Evolutionary conservation across 352 stramenopile species (phyloP).

Genomic region (Globisporangium takayamanum): DNA sequence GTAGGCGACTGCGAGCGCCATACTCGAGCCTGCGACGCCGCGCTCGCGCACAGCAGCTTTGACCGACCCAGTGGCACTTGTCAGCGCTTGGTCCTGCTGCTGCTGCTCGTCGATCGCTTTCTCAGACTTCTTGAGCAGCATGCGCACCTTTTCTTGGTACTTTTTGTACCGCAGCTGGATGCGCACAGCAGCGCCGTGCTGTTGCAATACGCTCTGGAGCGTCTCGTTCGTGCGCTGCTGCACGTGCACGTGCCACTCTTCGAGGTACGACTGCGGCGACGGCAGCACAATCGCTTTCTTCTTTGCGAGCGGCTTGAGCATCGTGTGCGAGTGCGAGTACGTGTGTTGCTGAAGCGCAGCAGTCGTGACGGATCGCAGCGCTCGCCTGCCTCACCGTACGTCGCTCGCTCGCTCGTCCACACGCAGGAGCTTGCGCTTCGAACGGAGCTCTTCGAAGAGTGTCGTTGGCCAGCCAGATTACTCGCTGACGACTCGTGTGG

Average conservation of each 20-base stretch:
- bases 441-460: too few relatives aligned
- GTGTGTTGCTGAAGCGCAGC: too few relatives aligned
- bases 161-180: slow-evolving; percentile 73
- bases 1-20: slow-evolving; percentile 52
- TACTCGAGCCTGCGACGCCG: slow-evolving; percentile 40
- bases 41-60: slow-evolving; percentile 26
- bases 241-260: slow-evolving; percentile 33
- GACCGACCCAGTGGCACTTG: slow-evolving; percentile 12
- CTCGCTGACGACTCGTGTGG: background rate
- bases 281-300: slow-evolving; percentile 36
- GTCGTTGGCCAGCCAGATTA: background rate
- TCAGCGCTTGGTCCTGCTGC: slow-evolving; percentile 16
- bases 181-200: slow-evolving; percentile 37
- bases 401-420: too few relatives aligned
- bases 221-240: slow-evolving; percentile 18
- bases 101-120: slow-evolving; percentile 27
- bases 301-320: slow-evolving; percentile 35
- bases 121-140: slow-evolving; percentile 47
- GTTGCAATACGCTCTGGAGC: slow-evolving; percentile 21
- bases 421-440: too few relatives aligned
- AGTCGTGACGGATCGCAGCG: too few relatives aligned
- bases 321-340: slow-evolving; percentile 1
- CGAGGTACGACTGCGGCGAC: slow-evolving; percentile 25
- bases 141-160: slow-evolving; percentile 61
- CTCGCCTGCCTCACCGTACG: too few relatives aligned